Percentiles rank a stretch among this genome's conserved stretches.
phyloP scores from a whole-genome alignment of 305 asterid species.

The Solanum hybrid region DNA sequence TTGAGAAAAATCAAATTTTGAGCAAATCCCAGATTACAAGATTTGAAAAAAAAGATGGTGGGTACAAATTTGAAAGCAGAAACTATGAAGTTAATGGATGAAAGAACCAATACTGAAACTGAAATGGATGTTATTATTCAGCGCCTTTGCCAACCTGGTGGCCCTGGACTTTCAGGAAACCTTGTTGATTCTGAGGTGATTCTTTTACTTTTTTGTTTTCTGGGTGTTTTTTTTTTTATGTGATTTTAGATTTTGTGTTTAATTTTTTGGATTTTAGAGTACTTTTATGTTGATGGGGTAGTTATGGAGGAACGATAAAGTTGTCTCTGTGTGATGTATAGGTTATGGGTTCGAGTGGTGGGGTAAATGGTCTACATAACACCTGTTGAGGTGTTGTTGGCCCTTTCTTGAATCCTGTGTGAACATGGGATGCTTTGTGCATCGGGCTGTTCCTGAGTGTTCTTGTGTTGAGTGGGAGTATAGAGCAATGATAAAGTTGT shows the following conservation, averaged over 20 bases:
- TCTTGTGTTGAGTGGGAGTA: background rate
- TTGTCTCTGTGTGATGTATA: background rate
- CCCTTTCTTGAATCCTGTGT: background rate
- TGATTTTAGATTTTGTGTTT: background rate
- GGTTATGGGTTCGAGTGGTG: background rate
- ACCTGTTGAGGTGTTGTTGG: background rate
- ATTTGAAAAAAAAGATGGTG: constrained; percentile 41
- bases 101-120: constrained; percentile 49
- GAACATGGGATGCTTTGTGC: background rate
- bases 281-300: background rate
- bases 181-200: constrained; percentile 69
- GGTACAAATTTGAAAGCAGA: constrained; percentile 83
- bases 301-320: background rate
- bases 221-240: background rate
- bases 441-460: background rate
- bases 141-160: constrained; percentile 71
- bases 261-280: background rate
- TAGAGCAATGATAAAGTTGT: background rate
- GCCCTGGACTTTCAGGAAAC: constrained; percentile 82
- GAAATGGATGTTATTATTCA: constrained; percentile 73
- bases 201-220: background rate
- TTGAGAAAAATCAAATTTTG: background rate
- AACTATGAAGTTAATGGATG: constrained; percentile 70
- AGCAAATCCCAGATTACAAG: background rate
- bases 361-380: background rate